Evolutionary conservation across 2,329 filamentous ascomycete genomes (phyloP), one percentile per base, ranked within the genome.

Genomic region (Cladosporium oxysporum): DNA sequence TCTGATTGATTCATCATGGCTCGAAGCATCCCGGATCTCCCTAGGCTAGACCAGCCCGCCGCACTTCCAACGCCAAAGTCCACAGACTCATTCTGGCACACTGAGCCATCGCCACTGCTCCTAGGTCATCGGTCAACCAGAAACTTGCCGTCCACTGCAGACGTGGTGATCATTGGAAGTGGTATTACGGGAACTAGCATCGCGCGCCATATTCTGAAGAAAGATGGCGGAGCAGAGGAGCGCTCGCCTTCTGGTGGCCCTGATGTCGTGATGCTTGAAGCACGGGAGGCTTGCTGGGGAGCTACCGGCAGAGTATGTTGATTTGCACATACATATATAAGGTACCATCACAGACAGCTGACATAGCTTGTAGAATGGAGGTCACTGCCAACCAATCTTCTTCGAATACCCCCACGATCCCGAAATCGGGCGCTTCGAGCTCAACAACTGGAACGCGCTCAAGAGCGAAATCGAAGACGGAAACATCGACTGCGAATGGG

Each of bases 231-330:
- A 33, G 52, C 57, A n/a, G 14, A 23, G 10, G 55, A 47, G 14
- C 37, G 58, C 52, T 23, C 41, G 35, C 26, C 29, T 59, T 33
- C 18, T 12, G 21, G 12, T 1, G n/a, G 8, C 6, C 79, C 83
- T 66, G 82, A 79, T n/a, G 84, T 93, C 8, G 82, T 93, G 6
- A 84, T 93, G 81, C 82, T 94, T 5, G 91, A 94, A 78, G 91
- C 91, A 16, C 83, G 91, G 71, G 91, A 93, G 80, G 90, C 88
- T 4, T 93, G 91, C 74, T 93, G 87, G 86, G 91, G 91, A 21
- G 91, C 91, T n/a, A 94, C 91, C 1, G 91, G 91, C n/a, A 80
- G 91, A 73, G 89, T 91, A 73, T 82, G 87, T 82, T 66, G 61
- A 21, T 29, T 21, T 3, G 12, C 8, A 33, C 1, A 23, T 14